Evolutionary conservation across 441 rosid genomes (phyloP), one percentile per base, ranked within the genome.

Genomic region (Bruguiera hainesii): DNA sequence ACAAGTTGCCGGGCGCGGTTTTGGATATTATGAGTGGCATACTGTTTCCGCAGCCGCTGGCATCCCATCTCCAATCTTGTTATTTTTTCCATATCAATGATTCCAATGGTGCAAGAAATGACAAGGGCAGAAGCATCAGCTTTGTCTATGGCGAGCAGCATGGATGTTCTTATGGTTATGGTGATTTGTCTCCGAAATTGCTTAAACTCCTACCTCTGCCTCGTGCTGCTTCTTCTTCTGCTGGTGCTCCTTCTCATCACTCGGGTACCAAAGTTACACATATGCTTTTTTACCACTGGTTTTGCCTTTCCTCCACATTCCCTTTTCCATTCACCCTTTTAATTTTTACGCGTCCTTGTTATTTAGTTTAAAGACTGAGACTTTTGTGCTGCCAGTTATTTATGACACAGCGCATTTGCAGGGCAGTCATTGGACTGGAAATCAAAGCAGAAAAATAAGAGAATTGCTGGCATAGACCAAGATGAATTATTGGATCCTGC

Each of bases 401-500:
- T 8, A 25, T 25, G 33, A 3, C 5, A 33, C 16, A 29, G 35
- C 7, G 1, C 20, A 20, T 70, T 28, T 50, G 18, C 76, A 81
- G 93, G 72, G 60, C 74, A 73, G 69, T 71, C 73, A 69, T 25
- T 78, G 60, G 58, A 55, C 16, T 55, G 58, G 58, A 23, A 64
- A 37, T 64, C 56, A 3, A 53, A 64, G 61, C 73, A 71, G 78
- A 62, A 66, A 75, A 74, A 61, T 61, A 79, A 68, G 71, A 76
- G 71, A 61, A 76, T 86, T 7, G 84, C 87, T 26, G 91, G 81
- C 21, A 58, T 86, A 69, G 96, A 89, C 61, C 97, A 93, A 69
- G 91, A 91, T 72, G 86, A 89, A 50, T 64, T 85, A 35, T 30
- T 81, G 78, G 87, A 89, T 58, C 95, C 95, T 7, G 65, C 64